phyloP scores from a whole-genome alignment of 441 rosid species.

The Aquilaria agallochum region DNA sequence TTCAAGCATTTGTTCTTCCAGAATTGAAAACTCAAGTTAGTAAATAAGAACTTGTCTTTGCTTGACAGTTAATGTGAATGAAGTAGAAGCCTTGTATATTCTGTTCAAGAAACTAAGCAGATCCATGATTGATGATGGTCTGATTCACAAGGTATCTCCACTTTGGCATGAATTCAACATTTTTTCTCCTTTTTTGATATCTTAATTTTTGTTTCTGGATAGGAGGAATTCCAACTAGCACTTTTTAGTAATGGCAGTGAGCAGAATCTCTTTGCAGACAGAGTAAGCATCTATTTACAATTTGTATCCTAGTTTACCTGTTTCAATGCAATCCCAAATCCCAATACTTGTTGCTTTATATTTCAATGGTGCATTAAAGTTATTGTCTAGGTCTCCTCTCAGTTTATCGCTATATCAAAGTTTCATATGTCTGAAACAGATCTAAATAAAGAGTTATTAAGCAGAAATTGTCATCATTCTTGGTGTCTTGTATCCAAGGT shows the following conservation, averaged over 20 bases:
- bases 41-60: neutral
- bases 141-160: constrained; percentile 51
- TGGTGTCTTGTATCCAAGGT: too few species aligned
- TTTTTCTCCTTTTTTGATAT: constrained; percentile 3
- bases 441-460: too few species aligned
- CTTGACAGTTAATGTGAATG: constrained; percentile 54
- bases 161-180: neutral
- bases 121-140: constrained; percentile 41
- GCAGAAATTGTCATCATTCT: too few species aligned
- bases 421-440: too few species aligned
- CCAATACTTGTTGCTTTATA: too few species aligned
- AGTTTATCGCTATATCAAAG: too few species aligned
- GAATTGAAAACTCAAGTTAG: too few species aligned
- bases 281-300: constrained; percentile 27
- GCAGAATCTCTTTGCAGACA: constrained; percentile 60
- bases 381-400: too few species aligned
- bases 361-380: too few species aligned
- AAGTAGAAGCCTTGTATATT: constrained; percentile 61
- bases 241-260: constrained; percentile 43
- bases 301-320: neutral
- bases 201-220: constrained; percentile 10
- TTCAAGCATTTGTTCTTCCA: too few species aligned
- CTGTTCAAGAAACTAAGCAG: constrained; percentile 68
- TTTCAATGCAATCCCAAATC: neutral
- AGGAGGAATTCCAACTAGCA: constrained; percentile 71